Base-by-base conservation (phyloP, 208 protist genomes). In the Angomonas desouzai region DNA sequence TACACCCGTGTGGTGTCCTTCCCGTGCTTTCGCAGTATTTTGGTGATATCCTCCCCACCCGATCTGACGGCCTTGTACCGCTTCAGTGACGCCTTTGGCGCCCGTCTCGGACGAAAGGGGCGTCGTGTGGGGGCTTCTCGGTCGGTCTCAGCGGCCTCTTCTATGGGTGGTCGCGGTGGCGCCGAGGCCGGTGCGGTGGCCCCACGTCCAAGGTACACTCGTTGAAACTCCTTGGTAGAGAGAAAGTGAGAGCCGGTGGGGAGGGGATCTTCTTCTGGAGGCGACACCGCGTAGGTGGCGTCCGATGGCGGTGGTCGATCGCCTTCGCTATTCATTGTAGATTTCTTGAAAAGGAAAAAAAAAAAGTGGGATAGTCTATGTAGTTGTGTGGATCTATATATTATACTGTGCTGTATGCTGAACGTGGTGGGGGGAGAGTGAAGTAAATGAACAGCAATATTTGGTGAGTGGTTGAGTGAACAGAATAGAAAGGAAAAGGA, bases 221-320 rank as follows among this genome's bases (percentile, higher is more conserved):
- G 61, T 38, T 79, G 66, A 40, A 86, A 86, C 70, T 86, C 76
- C 1, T 38, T 68, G 3, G 72, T 69, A 45, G 56, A 77, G 18
- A 86, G 72, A 38, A 86, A 73, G 62, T 71, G 79, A 25, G 70
- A 69, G 29, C 63, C 49, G 0, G 71, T 58, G 0, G 30, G 40
- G 55, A 38, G 55, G 9, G 7, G 6, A 29, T 38, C 55, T 1
- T 36, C 22, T 16, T 2, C 55, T 7, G 55, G 55, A 7, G 55
- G 55, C 9, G 55, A 59, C 27, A 38, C 55, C 13, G 55, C 30
- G 33, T 59, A 59, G 29, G 55, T 29, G 2, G 34, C 30, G 33
- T 11, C 20, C 2, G 55, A 33, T 11, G 34, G 18, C 1, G 55
- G 34, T 38, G 23, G n/a, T 16, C 2, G 18, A 9, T 30, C 32